Base-by-base conservation (phyloP, 2,329 filamentous ascomycete species). In the Davidsoniella virescens region DNA sequence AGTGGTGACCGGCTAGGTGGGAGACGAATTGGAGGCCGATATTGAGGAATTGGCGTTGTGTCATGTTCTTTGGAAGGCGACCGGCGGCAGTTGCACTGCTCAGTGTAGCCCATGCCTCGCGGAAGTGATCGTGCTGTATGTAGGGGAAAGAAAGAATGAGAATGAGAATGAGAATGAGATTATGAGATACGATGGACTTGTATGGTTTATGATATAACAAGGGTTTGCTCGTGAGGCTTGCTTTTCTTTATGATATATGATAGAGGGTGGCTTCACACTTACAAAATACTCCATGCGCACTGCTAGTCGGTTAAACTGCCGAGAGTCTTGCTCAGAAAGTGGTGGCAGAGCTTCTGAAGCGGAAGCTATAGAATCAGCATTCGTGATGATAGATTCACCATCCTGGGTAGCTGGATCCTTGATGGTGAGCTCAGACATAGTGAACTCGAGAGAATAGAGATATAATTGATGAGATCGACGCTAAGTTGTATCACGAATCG, bases 1-100 rank as follows among this genome's bases (percentile, higher is more conserved):
- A 69, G 67, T 94, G 88, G 66, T 94, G 87, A 52, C 75, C 65
- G 8, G 76, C 73, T n/a, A 94, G 76, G 52, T 82, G 74, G 14
- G 72, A 70, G 56, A 76, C 73, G 62, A 94, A 87, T 45, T 78
- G 67, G n/a, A 85, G 68, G 29, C 81, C 84, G 23, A 72, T 68
- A 56, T 69, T 63, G 56, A 93, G 39, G 63, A 92, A 86, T 55
- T 82, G 72, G 25, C 73, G 72, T 12, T 86, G 72, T 0, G 80
- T 78, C 68, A 87, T 75, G 55, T 71, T 71, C 3, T 66, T 59
- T 0, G 83, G 80, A 0, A 81, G 77, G 54, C 73, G 74, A 53
- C 71, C 63, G 43, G 65, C 67, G 26, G 67, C 68, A 59, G 80
- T 84, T 20, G 85, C 78, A 2, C 67, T 68, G 67, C 84, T 81